Evolutionary conservation across 805 yeast genomes (phyloP).

Genomic region (Candida wancherniae): DNA sequence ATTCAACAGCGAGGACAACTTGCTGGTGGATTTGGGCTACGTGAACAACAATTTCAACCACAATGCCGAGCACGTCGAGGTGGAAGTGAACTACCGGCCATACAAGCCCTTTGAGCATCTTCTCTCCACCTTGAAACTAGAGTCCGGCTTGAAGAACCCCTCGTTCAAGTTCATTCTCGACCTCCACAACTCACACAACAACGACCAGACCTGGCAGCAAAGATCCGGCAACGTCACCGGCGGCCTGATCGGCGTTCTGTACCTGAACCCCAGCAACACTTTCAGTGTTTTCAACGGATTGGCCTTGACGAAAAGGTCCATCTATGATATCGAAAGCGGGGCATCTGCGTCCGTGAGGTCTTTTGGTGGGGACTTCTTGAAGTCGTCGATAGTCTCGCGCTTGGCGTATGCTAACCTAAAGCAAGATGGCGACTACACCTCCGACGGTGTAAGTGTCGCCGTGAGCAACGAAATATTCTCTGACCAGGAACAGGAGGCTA

Average conservation of each 20-base stretch:
- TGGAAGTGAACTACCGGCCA: conserved; percentile 47
- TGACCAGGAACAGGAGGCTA: conserved; percentile 25
- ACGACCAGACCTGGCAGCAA: conserved; percentile 47
- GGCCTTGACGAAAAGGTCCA: conserved; percentile 53
- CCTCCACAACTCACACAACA: conserved; percentile 32
- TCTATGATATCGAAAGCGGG: conserved; percentile 39
- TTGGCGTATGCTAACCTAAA: conserved; percentile 18
- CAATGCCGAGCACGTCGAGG: conserved; percentile 49
- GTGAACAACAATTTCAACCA: conserved; percentile 42
- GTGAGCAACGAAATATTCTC: conserved; percentile 50
- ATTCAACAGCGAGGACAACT: conserved; percentile 34
- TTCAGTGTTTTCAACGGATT: conserved; percentile 45
- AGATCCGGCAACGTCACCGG: conserved; percentile 53
- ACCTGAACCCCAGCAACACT: conserved; percentile 19
- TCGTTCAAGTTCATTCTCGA: conserved; percentile 38
- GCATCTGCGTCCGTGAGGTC: conserved; percentile 22
- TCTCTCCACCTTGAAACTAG: conserved; percentile 41
- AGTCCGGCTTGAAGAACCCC: conserved; percentile 43
- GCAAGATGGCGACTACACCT: conserved; percentile 6
- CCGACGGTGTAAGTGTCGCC: conserved; percentile 47
- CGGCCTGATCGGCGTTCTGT: conserved; percentile 48
- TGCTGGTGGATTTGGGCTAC: conserved; percentile 36
- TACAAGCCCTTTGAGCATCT: conserved; percentile 45
- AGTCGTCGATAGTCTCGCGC: conserved; percentile 29
- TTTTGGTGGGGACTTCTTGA: conserved; percentile 33